phyloP scores from a whole-genome alignment of 2,329 filamentous ascomycete genomes.

The Hymenotorrendiella dingleyae region DNA sequence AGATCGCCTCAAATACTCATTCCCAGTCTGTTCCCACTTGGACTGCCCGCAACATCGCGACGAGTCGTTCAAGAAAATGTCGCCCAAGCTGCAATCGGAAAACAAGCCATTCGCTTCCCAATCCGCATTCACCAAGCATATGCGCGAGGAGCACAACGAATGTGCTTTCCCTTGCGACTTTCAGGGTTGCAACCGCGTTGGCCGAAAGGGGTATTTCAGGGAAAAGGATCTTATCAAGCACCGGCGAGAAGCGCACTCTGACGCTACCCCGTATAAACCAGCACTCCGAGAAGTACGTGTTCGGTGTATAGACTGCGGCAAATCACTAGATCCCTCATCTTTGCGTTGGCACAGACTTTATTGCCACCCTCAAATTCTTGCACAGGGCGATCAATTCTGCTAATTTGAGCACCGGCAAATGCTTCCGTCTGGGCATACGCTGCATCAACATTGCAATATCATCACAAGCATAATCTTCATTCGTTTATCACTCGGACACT shows the following conservation, averaged over 20 bases:
- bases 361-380: no score
- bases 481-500: no score
- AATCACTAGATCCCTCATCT: not conserved
- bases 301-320: not conserved
- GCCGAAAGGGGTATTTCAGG: constrained; percentile 17
- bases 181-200: constrained; percentile 23
- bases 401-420: no score
- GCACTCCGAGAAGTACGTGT: not conserved
- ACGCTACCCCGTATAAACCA: constrained; percentile 1
- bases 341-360: no score
- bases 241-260: constrained; percentile 6
- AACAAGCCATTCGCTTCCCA: constrained; percentile 13
- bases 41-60: constrained; percentile 11
- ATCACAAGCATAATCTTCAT: no score
- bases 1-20: not conserved
- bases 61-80: constrained; percentile 7
- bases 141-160: constrained; percentile 33
- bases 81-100: not conserved
- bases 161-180: constrained; percentile 31
- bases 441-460: no score
- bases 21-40: constrained; percentile 10
- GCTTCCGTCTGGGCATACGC: no score
- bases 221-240: constrained; percentile 19
- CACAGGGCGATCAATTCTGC: no score
- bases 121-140: constrained; percentile 32